Conservation (phyloP, 257 asterid species). For the Solanum pinnatisectum region DNA sequence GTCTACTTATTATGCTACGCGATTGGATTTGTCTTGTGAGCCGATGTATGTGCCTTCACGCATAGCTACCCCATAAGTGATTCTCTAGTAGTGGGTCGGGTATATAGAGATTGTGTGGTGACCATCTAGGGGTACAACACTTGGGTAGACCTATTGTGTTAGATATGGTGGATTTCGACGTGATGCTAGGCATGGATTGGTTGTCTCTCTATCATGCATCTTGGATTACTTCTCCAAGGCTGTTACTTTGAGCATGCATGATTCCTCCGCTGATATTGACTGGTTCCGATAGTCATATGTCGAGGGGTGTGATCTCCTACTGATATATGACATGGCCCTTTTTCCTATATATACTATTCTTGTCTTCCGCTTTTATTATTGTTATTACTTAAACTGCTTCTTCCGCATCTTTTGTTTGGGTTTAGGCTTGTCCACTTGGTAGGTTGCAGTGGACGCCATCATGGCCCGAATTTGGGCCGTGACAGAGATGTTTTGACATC, state of each 20-base stretch:
- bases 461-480: not conserved
- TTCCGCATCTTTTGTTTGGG: not conserved
- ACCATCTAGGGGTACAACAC: not conserved
- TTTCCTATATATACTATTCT: not conserved
- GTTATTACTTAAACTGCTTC: not conserved
- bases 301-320: not conserved
- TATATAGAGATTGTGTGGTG: not conserved
- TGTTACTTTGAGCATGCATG: not conserved
- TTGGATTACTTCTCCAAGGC: not conserved
- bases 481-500: not conserved
- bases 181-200: not conserved
- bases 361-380: not conserved
- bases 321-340: not conserved
- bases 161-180: not conserved
- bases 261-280: not conserved
- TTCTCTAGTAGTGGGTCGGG: not conserved
- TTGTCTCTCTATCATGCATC: not conserved
- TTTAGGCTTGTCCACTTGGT: not conserved
- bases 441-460: not conserved
- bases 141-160: not conserved
- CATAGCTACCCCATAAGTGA: not conserved
- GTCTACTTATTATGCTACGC: not conserved
- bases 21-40: not conserved
- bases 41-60: not conserved
- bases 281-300: not conserved